Percentiles rank a stretch among this genome's conserved stretches.
Conservation (phyloP, 2,329 filamentous ascomycete species). For the Chaetoscypha palmicola region DNA sequence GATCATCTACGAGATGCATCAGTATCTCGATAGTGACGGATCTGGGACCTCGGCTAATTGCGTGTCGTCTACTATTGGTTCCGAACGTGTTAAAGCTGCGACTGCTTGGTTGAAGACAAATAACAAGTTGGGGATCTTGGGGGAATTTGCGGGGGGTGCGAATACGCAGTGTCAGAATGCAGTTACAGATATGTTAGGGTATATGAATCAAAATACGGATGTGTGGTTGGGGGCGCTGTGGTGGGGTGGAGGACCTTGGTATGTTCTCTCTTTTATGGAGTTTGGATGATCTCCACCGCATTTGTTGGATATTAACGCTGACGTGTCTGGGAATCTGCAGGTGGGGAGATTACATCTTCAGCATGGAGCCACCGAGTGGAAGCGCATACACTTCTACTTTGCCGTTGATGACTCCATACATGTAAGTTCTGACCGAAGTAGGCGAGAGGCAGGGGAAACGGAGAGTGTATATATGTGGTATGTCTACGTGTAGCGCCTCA, state of each 20-base stretch:
- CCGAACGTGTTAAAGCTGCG: conserved; percentile 42
- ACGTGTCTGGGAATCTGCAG: no score
- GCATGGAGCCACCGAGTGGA: conserved; percentile 42
- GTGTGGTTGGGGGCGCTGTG: conserved; percentile 44
- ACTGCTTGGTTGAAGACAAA: conserved; percentile 48
- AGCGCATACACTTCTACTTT: conserved; percentile 25
- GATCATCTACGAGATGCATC: conserved; percentile 55
- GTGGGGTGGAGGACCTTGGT: conserved; percentile 49
- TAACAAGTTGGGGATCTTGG: conserved; percentile 44
- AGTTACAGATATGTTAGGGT: conserved; percentile 41
- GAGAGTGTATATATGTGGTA: no score
- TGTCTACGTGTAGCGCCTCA: no score
- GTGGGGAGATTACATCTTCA: conserved; percentile 40
- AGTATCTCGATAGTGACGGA: conserved; percentile 52
- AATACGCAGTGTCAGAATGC: conserved; percentile 44
- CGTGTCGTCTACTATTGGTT: conserved; percentile 46
- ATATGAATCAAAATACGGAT: conserved; percentile 41
- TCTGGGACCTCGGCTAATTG: conserved; percentile 45
- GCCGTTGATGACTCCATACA: conserved; percentile 9
- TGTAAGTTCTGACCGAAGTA: no score
- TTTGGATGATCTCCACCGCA: no score
- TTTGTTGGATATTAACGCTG: no score
- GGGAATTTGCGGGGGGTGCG: conserved; percentile 47
- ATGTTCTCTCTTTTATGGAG: no score
- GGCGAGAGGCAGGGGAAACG: no score